A percentile compares a stretch with the other conserved stretches of the same genome.
Conservation (phyloP, 352 stramenopile species). For the Pythium grandisporangium region DNA sequence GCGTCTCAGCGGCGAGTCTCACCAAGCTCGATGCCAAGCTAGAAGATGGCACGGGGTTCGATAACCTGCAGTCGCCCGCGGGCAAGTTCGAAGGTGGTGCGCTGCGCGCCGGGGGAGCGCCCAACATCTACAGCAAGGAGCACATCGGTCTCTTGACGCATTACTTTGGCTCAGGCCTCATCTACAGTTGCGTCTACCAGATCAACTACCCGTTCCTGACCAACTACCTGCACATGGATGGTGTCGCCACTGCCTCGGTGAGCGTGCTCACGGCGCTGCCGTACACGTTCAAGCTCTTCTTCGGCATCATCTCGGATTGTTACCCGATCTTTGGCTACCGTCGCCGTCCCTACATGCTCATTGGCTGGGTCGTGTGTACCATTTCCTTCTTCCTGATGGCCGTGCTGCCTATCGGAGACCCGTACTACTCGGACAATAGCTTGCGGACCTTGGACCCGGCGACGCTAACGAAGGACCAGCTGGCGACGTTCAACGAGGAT, state of each 20-base stretch:
- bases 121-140: conserved; percentile 21
- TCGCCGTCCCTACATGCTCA: conserved; percentile 38
- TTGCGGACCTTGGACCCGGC: conserved; percentile 4
- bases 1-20: conserved; percentile 7
- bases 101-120: conserved; percentile 16
- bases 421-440: conserved; percentile 14
- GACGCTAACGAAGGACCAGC: conserved; percentile 4
- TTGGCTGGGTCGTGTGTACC: conserved; percentile 19
- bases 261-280: conserved; percentile 33
- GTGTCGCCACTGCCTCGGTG: conserved; percentile 15
- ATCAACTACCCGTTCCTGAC: conserved; percentile 30
- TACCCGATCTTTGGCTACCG: conserved; percentile 43
- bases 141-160: conserved; percentile 25
- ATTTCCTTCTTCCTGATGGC: conserved; percentile 18
- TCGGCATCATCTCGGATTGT: conserved; percentile 49
- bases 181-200: conserved; percentile 18
- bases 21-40: conserved; percentile 4
- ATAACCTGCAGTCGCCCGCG: conserved; percentile 5
- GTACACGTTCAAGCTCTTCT: conserved; percentile 54
- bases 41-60: conserved; percentile 4
- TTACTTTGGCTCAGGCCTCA: conserved; percentile 18
- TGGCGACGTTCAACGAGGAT: conserved; percentile 14
- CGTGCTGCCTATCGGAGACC: conserved; percentile 10
- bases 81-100: conserved; percentile 11
- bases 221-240: conserved; percentile 30